Conservation (phyloP, 371 early-diverging fungal genomes). For the Circinella umbellata region DNA sequence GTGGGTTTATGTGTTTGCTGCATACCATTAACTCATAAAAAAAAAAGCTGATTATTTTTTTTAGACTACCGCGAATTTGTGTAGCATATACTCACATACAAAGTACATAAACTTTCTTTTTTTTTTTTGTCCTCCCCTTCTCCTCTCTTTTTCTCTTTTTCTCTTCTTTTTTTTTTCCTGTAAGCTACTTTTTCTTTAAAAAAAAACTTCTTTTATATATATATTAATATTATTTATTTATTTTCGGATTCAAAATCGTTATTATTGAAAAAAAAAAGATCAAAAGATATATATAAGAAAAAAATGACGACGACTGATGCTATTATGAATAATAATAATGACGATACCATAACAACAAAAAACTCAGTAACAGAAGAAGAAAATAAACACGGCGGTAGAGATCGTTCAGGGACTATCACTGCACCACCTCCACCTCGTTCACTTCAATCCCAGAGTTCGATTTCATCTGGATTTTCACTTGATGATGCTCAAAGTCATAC, state of each 20-base stretch:
- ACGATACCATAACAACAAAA: neutral
- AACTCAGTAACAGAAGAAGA: neutral
- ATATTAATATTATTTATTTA: too few species aligned
- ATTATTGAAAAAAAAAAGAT: neutral
- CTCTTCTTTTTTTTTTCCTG: neutral
- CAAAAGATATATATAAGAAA: neutral
- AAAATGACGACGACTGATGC: neutral
- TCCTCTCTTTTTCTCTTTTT: constrained; percentile 10
- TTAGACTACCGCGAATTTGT: constrained; percentile 1
- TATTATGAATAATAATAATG: neutral
- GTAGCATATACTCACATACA: neutral
- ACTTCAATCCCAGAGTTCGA: neutral
- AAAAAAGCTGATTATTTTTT: neutral
- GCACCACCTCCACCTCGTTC: neutral
- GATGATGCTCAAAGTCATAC: constrained; percentile 7
- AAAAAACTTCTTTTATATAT: too few species aligned
- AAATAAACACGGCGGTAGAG: neutral
- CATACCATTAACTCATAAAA: neutral
- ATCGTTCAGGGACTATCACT: neutral
- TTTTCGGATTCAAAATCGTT: too few species aligned
- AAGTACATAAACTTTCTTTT: neutral
- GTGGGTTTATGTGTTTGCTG: neutral
- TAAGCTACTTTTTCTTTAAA: too few species aligned
- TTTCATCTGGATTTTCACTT: constrained; percentile 7
- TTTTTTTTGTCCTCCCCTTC: neutral